Evolutionary conservation across 371 early-diverging fungal species (phyloP), one percentile per base, ranked within the genome.

Genomic region (Gilbertella persicaria): DNA sequence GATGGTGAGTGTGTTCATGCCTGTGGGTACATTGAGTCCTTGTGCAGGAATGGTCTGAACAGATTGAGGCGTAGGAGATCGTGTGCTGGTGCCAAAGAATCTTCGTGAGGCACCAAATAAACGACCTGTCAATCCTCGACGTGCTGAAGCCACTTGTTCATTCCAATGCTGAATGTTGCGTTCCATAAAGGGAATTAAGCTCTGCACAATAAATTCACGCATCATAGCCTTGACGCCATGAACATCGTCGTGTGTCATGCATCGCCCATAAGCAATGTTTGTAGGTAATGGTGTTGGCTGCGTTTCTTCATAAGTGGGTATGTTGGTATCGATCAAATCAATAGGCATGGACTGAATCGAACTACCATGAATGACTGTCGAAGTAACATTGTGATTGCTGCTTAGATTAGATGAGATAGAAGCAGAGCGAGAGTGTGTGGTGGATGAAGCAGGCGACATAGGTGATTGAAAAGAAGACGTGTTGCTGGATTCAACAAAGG

Each of bases 81-180:
- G 62, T 1, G 53, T 56, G 1, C 72, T 58, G 3, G 84, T 64
- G 29, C 91, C 90, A 73, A 97, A 93, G 50, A 92, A 89, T 42
- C 92, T 81, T 16, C 89, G 80, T 48, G 90, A 80, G 0, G 88
- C 94, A 5, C 84, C 90, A 58, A 94, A 92, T 16, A 97, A 71
- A 2, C 96, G 81, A 8, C 95, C 96, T 0, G 96, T 91, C 33
- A 98, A 60, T 1, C 97, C 96, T 39, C 95, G 80, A 45, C 98
- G 81, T 10, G 91, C 79, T 46, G 83, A 84, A 4, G 94, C 95
- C 0, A 95, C 89, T 70, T 94, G 93, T 51, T 96, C 97, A 66
- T 93, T 94, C 87, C 93, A 91, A 42, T 83, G 80, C 26, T 90
- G 88, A 47, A 96, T 85, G 50, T 83, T 87, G 19, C 92, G 78